Evolutionary conservation across 2,329 filamentous ascomycete species (phyloP), one percentile per base, ranked within the genome.

Genomic region (Fusarium sp.): DNA sequence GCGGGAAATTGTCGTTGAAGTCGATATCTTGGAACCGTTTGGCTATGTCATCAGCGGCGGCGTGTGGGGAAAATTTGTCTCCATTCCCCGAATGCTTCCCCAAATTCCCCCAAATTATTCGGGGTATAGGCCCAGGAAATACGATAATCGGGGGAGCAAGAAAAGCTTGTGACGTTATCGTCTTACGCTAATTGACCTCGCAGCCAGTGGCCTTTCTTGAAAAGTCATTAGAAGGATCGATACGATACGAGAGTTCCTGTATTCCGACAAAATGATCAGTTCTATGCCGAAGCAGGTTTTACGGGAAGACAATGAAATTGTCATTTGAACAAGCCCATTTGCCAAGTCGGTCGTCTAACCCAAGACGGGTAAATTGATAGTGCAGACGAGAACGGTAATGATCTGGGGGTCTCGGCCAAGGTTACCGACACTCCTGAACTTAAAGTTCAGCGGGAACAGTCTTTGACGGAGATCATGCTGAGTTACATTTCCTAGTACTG

Each of bases 51-150:
- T 69, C 56, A 60, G n/a, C 56, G 45, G 45, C 28, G 31, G 22
- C 51, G 63, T 71, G 73, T 70, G 75, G 76, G 75, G 76, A 78
- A 78, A 28, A 63, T n/a, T 55, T 41, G 28, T 49, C 56, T 54
- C 41, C 47, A 35, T 58, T 64, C 70, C 70, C 60, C 70, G 36
- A 73, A 60, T 71, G 71, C 56, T 60, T 59, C 58, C 57, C 63
- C 58, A 52, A 72, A 57, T 64, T 73, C 73, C 66, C 72, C 74
- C 59, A 65, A 45, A 45, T 36, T 45, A 31, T 66, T 76, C 66
- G 74, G 75, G 74, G 74, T 69, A 75, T 59, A 39, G 44, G 20
- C 64, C 49, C 18, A 13, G 13, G 45, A 45, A 41, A 44, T 33
- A 26, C 28, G 28, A 52, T 24, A 49, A 24, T 17, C 44, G 20